Base-by-base conservation (phyloP, 768 basidiomycete genomes). In the Pleurotus giganteus region DNA sequence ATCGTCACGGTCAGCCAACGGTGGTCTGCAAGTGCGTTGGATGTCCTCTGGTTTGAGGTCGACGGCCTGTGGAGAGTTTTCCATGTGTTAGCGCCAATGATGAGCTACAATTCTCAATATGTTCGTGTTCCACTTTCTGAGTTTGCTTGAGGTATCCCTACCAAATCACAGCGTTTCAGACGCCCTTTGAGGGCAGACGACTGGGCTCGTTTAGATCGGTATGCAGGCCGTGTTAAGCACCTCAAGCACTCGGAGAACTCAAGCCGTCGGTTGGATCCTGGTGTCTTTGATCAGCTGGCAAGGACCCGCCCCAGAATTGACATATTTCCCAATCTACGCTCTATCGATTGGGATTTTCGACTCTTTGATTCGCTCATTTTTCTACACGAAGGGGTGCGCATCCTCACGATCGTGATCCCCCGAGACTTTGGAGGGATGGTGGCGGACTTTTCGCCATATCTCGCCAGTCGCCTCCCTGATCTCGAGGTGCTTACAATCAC, bases 151-250 rank as follows among this genome's bases (percentile, higher is more conserved):
- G 26, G 23, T 59, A 31, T 39, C 49, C 57, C 17, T 44, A 53
- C 13, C 15, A n/a, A 27, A 24, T 36, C 9, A 4, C 55, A 82
- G 79, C 63, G 53, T 42, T 83, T 83, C 58, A 61, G 64, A 8
- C 67, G 66, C 3, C 63, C 66, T 4, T 80, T 74, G 28, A 69
- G 76, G 24, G 65, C 77, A 12, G 69, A 61, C 13, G 80, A 83
- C 68, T 87, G 85, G 86, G 63, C 63, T n/a, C 69, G 76, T 28
- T 83, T 85, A 60, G 72, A 78, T 52, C 75, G 72, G 36, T 87
- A 86, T 58, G 75, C 73, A 17, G 61, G 67, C 15, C 77, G 80
- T 44, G 75, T 85, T n/a, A 73, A 81, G 9, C 65, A 59, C 3
- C 54, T 84, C 19, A n/a, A 60, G 54, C 44, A 64, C 59, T 46